Percentiles rank a stretch among this genome's conserved stretches.
Conservation (phyloP, 2,329 filamentous ascomycete genomes). For the Ceratocystis papillata region DNA sequence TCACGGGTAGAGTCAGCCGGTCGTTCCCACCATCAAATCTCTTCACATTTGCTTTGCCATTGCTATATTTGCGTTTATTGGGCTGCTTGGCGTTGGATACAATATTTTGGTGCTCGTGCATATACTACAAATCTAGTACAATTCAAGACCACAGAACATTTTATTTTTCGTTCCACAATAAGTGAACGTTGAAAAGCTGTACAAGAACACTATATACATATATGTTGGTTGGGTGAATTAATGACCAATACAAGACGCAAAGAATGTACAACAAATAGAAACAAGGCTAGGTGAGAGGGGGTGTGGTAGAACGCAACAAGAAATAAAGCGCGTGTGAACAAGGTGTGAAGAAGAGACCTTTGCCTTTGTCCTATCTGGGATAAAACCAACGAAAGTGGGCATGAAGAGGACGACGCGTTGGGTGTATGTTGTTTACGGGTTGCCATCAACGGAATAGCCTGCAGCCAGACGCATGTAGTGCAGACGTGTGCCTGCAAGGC, state of each 20-base stretch:
- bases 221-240: no score
- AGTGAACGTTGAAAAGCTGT: no score
- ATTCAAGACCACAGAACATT: background rate
- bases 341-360: no score
- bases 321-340: no score
- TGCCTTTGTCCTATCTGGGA: no score
- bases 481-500: constrained; percentile 45
- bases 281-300: no score
- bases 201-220: no score
- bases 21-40: background rate
- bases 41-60: background rate
- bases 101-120: background rate
- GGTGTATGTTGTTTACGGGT: background rate
- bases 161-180: background rate
- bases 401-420: no score
- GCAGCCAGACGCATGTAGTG: constrained; percentile 47
- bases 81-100: constrained; percentile 10
- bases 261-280: no score
- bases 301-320: no score
- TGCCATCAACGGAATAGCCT: constrained; percentile 34
- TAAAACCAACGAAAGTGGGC: no score
- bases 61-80: constrained; percentile 11
- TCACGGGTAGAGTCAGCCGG: background rate
- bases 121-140: constrained; percentile 4
- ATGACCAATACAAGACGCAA: no score